Evolutionary conservation across 73 alveolate species (phyloP), one percentile per base, ranked within the genome.

Genomic region (Paramecium tetraurelia): DNA sequence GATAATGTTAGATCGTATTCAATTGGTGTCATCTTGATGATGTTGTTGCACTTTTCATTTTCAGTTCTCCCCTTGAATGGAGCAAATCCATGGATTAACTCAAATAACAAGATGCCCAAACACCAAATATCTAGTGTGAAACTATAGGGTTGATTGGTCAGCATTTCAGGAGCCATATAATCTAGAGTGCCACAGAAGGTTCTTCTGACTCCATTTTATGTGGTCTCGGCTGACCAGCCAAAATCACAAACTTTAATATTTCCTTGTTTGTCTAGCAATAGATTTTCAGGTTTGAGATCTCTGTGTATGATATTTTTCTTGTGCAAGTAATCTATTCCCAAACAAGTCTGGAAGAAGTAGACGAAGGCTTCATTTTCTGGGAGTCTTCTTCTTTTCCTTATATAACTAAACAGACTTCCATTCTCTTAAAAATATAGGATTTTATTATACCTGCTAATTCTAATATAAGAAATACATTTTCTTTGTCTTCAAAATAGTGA

Each of bases 121-220:
- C 98, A 93, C 99, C 99, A 97, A 22, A 96, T 92, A 87, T 97
- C 99, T 2, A 96, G 92, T 18, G 98, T 92, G 63, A 95, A 96
- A 85, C 95, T 96, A 86, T 97, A 97, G 1, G 96, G 93, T 14
- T 85, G 58, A 70, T 95, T 96, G 63, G 72, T 83, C 2, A 97
- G 46, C 97, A 98, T 97, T 92, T 98, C 99, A n/a, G 99, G 99
- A 22, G 93, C 86, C 93, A 95, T 76, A 86, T 95, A 95, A 85
- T 95, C 98, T 12, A 86, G 72, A 5, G 98, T 95, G 10, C 98
- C 98, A 84, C 98, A 95, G 86, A 95, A 95, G 38, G 98, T 95
- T 75, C 58, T 75, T 68, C 98, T 90, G 24, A 29, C 53, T 85
- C 87, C 93, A 90, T 90, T 93, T 44, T 95, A 90, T 44, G 85